Evolutionary conservation across 805 yeast genomes (phyloP).

Genomic region (Myxozyma neglecta): DNA sequence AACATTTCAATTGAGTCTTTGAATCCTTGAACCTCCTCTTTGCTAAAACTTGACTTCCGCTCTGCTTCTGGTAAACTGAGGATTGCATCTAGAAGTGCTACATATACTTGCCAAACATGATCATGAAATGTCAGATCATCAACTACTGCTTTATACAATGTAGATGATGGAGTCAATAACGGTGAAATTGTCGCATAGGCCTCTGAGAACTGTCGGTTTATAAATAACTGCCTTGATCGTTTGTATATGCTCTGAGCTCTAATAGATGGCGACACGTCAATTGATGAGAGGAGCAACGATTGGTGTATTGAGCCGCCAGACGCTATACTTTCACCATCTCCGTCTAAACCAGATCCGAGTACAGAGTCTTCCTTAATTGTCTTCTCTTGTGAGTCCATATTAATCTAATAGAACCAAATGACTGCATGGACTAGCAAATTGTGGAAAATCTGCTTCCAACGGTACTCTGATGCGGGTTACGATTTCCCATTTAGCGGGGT

Average conservation of each 20-base stretch:
- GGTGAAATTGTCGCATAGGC: slow-evolving; percentile 13
- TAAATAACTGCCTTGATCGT: slow-evolving; percentile 7
- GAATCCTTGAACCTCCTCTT: slow-evolving; percentile 2
- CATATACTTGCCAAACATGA: slow-evolving; percentile 20
- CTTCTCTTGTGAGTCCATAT: too few relatives aligned
- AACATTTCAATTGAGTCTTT: neutral
- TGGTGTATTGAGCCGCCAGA: neutral
- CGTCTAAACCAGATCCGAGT: neutral
- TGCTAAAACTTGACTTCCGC: slow-evolving; percentile 6
- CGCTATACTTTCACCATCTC: neutral
- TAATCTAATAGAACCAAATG: too few relatives aligned
- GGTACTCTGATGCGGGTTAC: too few relatives aligned
- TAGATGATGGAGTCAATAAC: slow-evolving; percentile 7
- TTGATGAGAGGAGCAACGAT: slow-evolving; percentile 10
- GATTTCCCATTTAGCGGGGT: too few relatives aligned
- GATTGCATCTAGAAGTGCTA: slow-evolving; percentile 23
- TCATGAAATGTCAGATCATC: neutral
- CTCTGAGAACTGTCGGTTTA: slow-evolving; percentile 24
- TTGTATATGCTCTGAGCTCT: slow-evolving; percentile 8
- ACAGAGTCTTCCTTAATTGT: neutral
- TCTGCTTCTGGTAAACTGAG: neutral
- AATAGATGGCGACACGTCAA: slow-evolving; percentile 3
- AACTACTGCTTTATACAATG: neutral
- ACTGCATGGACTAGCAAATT: too few relatives aligned
- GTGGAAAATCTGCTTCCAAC: too few relatives aligned